phyloP scores from a whole-genome alignment of 2,329 filamentous ascomycete species.

The Chaetomium sp. region DNA sequence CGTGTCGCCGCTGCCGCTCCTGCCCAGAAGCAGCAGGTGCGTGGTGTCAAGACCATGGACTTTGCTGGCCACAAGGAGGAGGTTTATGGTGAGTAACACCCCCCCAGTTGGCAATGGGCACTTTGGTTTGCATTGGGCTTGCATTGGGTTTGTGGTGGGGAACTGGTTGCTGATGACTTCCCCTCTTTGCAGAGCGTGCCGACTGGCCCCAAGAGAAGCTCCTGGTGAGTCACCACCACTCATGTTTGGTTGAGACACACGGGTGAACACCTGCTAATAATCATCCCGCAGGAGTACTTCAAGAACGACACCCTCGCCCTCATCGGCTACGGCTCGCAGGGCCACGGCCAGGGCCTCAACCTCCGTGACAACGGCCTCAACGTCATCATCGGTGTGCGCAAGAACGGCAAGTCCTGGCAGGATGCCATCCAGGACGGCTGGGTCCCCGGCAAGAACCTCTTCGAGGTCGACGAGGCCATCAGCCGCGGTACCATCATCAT shows the following conservation, averaged over 20 bases:
- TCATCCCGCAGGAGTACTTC: conserved; percentile 80
- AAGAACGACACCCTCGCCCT: conserved; percentile 99
- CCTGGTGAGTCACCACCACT: conserved; percentile 63
- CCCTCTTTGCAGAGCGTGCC: conserved; percentile 71
- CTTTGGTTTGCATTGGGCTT: background rate
- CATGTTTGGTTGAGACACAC: background rate
- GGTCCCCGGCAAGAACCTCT: conserved; percentile 98
- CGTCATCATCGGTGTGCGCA: conserved; percentile 97
- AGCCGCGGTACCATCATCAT: conserved; percentile 91
- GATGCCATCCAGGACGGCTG: conserved; percentile 96
- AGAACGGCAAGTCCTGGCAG: conserved; percentile 98
- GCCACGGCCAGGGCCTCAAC: conserved; percentile 98
- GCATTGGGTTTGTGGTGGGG: background rate
- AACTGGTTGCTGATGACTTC: background rate
- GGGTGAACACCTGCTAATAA: conserved; percentile 13
- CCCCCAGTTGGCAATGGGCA: too few relatives aligned
- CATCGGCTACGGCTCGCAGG: conserved; percentile 97
- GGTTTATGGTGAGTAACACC: conserved; percentile 71
- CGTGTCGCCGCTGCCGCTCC: conserved; percentile 48
- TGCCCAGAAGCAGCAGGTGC: conserved; percentile 62
- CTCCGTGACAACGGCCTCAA: conserved; percentile 99
- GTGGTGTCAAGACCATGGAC: conserved; percentile 98
- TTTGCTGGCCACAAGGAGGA: conserved; percentile 94
- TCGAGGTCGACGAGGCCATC: conserved; percentile 97
- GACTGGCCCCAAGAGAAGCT: conserved; percentile 99